phyloP scores from a whole-genome alignment of 2,329 filamentous ascomycete genomes.

The Cyanodermella asteris region DNA sequence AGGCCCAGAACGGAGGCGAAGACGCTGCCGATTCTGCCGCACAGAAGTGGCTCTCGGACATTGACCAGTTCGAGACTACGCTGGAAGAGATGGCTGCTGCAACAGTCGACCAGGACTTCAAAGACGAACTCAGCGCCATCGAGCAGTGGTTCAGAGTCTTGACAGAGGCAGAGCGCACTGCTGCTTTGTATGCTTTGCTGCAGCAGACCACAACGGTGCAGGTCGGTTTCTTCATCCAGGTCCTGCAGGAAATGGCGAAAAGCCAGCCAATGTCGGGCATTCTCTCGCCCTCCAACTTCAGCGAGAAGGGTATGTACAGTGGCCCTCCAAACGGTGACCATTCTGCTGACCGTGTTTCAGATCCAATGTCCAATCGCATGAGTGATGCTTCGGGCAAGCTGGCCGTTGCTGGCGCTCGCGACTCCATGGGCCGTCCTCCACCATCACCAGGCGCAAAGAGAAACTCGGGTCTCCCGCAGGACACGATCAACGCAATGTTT shows the following conservation, averaged over 20 bases:
- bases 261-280: slow-evolving; percentile 93
- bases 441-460: slow-evolving; percentile 63
- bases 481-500: slow-evolving; percentile 96
- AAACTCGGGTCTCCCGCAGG: slow-evolving; percentile 81
- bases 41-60: slow-evolving; percentile 97
- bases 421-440: slow-evolving; percentile 63
- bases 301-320: slow-evolving; percentile 54
- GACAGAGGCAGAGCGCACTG: slow-evolving; percentile 88
- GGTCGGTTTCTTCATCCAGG: slow-evolving; percentile 97
- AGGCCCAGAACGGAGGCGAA: slow-evolving; percentile 46
- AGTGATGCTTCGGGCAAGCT: slow-evolving; percentile 95
- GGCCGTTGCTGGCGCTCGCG: slow-evolving; percentile 66
- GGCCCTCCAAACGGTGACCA: background rate
- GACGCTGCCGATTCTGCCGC: slow-evolving; percentile 84
- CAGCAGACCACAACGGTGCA: slow-evolving; percentile 98
- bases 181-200: slow-evolving; percentile 79
- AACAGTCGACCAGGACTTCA: slow-evolving; percentile 98
- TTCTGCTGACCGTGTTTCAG: slow-evolving; percentile 24
- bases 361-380: slow-evolving; percentile 89
- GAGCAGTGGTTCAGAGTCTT: slow-evolving; percentile 98
- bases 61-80: slow-evolving; percentile 97
- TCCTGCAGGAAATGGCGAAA: slow-evolving; percentile 97
- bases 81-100: slow-evolving; percentile 97
- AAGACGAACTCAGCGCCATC: slow-evolving; percentile 94
- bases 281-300: slow-evolving; percentile 78